Evolutionary conservation across 2,329 filamentous ascomycete species (phyloP), one percentile per base, ranked within the genome.

Genomic region (Trichophaea hybrida): DNA sequence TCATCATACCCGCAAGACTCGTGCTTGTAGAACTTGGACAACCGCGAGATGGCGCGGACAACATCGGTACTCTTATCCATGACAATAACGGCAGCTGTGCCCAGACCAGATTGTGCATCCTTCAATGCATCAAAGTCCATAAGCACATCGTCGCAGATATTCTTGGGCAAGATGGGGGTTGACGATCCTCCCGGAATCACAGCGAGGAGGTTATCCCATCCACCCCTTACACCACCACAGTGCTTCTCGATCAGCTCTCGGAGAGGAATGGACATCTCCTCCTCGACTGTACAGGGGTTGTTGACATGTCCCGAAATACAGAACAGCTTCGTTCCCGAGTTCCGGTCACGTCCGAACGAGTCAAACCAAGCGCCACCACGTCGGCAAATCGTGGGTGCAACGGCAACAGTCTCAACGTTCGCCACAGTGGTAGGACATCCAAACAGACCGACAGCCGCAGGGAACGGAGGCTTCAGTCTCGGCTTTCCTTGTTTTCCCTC

Each of bases 101-200:
- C 93, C 12, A 98, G 84, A 80, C 93, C 93, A 63, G 89, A 94
- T 76, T 97, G 93, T 68, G 84, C 90, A 75, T 98, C 93, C 80
- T 98, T 98, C 68, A 98, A 82, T 7, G 87, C 90, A 72, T 98
- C 93, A 71, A 97, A 98, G 76, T 98, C 93, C 93, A 98, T 98
- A 58, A 98, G 75, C 74, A 97, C 91, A 69, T 95, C 84, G 73
- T 96, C 90, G 73, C 93, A 97, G 66, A 95, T 76, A 65, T 74
- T 75, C 78, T 91, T 94, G 68, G 93, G 93, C 55, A 98, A 80
- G 68, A 98, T 91, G 6, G 93, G 93, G 0, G 93, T 98, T 6
- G 93, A 98, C 1, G 90, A 96, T 66, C 93, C 93, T 71, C 93
- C 93, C 6, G 93, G 93, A 68, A 98, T 98, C 70, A 98, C 76